phyloP scores from a whole-genome alignment of 345 rosid genomes.

The Cardamine chenopodiifolia region DNA sequence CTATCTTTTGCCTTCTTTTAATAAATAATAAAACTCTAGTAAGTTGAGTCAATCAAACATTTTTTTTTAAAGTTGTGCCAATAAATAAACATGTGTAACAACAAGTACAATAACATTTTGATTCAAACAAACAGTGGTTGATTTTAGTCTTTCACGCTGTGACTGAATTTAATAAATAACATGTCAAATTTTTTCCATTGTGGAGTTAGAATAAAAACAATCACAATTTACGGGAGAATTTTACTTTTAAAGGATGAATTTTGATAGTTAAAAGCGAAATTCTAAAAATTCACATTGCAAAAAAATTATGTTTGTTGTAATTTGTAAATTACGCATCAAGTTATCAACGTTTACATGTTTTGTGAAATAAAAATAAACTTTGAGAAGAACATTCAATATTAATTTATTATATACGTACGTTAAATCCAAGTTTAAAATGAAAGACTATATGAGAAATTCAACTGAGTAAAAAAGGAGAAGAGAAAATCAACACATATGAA shows the following conservation, averaged over 20 bases:
- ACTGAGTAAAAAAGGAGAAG: neutral
- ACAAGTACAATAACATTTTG: conserved; percentile 4
- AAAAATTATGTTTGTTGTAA: neutral
- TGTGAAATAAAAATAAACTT: neutral
- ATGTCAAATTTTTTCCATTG: neutral
- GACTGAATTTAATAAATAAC: neutral
- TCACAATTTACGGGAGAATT: neutral
- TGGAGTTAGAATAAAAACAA: neutral
- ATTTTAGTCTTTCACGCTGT: neutral
- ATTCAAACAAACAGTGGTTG: neutral
- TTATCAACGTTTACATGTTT: neutral
- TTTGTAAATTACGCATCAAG: neutral
- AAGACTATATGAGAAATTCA: conserved; percentile 3
- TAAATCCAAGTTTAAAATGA: neutral
- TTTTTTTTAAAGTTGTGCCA: neutral
- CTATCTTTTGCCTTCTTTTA: conserved; percentile 17
- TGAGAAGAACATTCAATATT: neutral
- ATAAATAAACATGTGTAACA: conserved; percentile 23
- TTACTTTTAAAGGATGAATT: neutral
- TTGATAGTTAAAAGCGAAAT: neutral
- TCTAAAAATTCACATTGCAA: neutral
- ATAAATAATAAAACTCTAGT: neutral
- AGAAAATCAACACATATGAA: conserved; percentile 5
- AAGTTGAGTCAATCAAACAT: conserved; percentile 7
- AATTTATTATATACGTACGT: neutral